Percentiles rank a stretch among this genome's conserved stretches.
Conservation (phyloP, 495 filamentous ascomycete genomes). For the Lepidopterella palustris region DNA sequence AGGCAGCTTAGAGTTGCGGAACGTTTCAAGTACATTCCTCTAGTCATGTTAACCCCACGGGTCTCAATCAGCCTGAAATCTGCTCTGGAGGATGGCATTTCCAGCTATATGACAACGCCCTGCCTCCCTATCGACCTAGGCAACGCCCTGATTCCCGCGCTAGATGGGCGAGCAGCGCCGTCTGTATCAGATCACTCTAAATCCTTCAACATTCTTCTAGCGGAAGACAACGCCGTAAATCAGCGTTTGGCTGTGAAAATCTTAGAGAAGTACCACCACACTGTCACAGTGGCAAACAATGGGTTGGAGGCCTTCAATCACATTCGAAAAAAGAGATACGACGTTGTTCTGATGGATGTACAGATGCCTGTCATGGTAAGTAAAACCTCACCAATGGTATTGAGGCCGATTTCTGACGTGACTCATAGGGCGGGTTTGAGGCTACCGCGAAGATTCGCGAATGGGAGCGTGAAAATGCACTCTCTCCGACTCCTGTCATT, state of each 20-base stretch:
- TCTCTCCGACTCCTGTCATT: conserved; percentile 87
- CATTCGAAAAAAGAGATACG: conserved; percentile 82
- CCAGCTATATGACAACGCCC: conserved; percentile 97
- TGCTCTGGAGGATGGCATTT: conserved; percentile 91
- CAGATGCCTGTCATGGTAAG: conserved; percentile 98
- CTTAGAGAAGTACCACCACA: conserved; percentile 95
- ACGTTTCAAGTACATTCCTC: conserved; percentile 95
- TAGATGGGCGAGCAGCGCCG: conserved; percentile 89
- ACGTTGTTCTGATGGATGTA: conserved; percentile 98
- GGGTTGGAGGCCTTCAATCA: conserved; percentile 86
- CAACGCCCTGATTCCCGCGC: conserved; percentile 95
- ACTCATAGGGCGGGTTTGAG: conserved; percentile 79
- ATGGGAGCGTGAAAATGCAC: conserved; percentile 71
- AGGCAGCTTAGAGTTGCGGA: conserved; percentile 77
- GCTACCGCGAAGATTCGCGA: conserved; percentile 95
- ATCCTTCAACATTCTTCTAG: conserved; percentile 92
- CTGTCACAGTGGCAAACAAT: conserved; percentile 92
- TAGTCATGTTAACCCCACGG: conserved; percentile 84
- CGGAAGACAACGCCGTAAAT: conserved; percentile 97
- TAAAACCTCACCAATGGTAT: neutral
- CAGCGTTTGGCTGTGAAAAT: conserved; percentile 96
- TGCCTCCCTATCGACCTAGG: conserved; percentile 93
- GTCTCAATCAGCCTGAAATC: conserved; percentile 92
- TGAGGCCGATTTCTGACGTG: neutral
- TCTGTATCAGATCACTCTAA: conserved; percentile 89